Conservation (phyloP, 768 basidiomycete species). For the Termitomyces sp. region DNA sequence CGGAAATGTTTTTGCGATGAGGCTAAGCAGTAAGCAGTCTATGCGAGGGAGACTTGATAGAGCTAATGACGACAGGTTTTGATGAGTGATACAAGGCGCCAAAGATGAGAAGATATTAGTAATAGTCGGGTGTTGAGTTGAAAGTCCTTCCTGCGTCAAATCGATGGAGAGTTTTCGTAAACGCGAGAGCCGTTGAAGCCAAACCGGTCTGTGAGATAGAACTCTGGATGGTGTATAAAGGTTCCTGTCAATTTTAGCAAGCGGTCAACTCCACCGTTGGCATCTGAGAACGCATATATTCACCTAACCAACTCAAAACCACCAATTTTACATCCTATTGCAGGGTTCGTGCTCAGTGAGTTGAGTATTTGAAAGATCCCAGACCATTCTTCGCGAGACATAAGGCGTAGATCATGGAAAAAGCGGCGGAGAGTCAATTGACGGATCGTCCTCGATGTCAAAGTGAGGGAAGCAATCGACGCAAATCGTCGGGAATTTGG, state of each 20-base stretch:
- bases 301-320: conserved; percentile 45
- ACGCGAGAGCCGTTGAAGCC: conserved; percentile 24
- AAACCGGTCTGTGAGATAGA: conserved; percentile 18
- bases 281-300: conserved; percentile 19
- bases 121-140: conserved; percentile 35
- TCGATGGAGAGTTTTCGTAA: conserved; percentile 36
- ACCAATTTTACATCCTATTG: conserved; percentile 8
- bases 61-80: conserved; percentile 39
- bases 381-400: conserved; percentile 17
- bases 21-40: conserved; percentile 38
- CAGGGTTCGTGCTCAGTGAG: conserved; percentile 12
- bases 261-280: neutral
- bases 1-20: conserved; percentile 43
- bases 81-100: conserved; percentile 20
- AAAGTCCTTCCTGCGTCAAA: conserved; percentile 31
- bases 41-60: conserved; percentile 55
- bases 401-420: conserved; percentile 26
- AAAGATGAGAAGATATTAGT: conserved; percentile 28
- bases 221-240: conserved; percentile 25
- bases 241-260: conserved; percentile 18
- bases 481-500: conserved; percentile 18
- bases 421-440: conserved; percentile 34
- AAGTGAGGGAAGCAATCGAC: conserved; percentile 31
- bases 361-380: conserved; percentile 17
- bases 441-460: conserved; percentile 37